Conservation (phyloP, 139 green algal species). For the Chloropicon primus region DNA sequence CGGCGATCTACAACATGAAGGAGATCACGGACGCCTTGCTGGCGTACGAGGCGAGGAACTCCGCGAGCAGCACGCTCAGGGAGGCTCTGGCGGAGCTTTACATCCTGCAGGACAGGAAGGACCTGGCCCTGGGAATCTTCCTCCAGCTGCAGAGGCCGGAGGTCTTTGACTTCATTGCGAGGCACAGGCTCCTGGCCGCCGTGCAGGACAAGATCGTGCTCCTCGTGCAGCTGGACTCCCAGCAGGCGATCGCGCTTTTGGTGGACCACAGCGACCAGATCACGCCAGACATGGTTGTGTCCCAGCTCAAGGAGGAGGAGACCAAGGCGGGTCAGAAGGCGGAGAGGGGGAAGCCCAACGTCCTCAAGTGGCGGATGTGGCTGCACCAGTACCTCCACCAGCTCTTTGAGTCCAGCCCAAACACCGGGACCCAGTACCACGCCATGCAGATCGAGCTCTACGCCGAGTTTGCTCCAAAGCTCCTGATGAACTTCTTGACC, state of each 20-base stretch:
- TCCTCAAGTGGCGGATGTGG: constrained; percentile 32
- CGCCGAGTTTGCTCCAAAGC: constrained; percentile 51
- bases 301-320: not conserved
- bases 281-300: constrained; percentile 29
- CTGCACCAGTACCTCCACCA: constrained; percentile 59
- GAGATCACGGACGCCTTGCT: not conserved
- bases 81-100: constrained; percentile 68
- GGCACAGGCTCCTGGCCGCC: constrained; percentile 19
- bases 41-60: not conserved
- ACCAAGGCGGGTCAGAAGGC: constrained; percentile 5
- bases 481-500: constrained; percentile 68
- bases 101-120: constrained; percentile 48
- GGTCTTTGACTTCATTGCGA: constrained; percentile 55
- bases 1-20: constrained; percentile 13
- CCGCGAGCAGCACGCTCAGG: constrained; percentile 24
- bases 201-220: constrained; percentile 12
- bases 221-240: constrained; percentile 50
- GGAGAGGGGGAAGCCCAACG: too few species aligned
- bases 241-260: constrained; percentile 34
- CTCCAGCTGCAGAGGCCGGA: constrained; percentile 36
- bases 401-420: constrained; percentile 36
- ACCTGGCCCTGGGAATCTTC: constrained; percentile 54
- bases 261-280: constrained; percentile 37
- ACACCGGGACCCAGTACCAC: constrained; percentile 36
- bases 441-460: constrained; percentile 76